Percentiles rank a stretch among this genome's conserved stretches.
These are phyloP conservation scores for Atkinsonella hypoxylon DNA, from an alignment of 2,329 filamentous ascomycete species.

Conservation along the genomic window DNA sequence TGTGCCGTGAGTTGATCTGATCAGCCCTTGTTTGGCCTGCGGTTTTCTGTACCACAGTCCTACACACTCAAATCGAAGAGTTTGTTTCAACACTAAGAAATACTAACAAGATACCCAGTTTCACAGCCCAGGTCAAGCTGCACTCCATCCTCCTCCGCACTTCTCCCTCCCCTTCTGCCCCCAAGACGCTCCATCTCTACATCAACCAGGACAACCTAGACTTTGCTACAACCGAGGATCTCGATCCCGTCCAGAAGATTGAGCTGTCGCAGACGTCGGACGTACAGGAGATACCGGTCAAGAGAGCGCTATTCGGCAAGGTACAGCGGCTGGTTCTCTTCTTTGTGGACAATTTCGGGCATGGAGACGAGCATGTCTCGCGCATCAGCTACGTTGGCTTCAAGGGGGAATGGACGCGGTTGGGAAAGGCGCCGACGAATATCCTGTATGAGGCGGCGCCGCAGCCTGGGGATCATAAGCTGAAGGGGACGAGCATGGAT, in stretches of 20 bases:
- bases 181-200: conserved; percentile 75
- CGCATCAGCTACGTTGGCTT: conserved; percentile 77
- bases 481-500: conserved; percentile 45
- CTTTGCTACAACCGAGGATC: conserved; percentile 62
- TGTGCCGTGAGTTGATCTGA: conserved; percentile 56
- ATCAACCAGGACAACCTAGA: conserved; percentile 81
- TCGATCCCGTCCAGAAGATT: conserved; percentile 60
- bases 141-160: conserved; percentile 82
- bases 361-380: conserved; percentile 69
- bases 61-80: no score
- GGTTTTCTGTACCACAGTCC: no score
- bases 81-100: no score
- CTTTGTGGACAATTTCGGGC: conserved; percentile 81
- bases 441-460: conserved; percentile 91
- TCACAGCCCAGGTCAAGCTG: conserved; percentile 86
- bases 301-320: conserved; percentile 77
- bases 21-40: no score
- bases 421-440: conserved; percentile 59
- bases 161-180: conserved; percentile 56
- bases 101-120: conserved; percentile 39
- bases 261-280: conserved; percentile 68
- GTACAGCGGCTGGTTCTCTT: conserved; percentile 78
- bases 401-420: conserved; percentile 83
- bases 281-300: conserved; percentile 78
- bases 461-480: conserved; percentile 75